Conservation (phyloP, 176 grass and related monocot species). For the Ananas comosus region DNA sequence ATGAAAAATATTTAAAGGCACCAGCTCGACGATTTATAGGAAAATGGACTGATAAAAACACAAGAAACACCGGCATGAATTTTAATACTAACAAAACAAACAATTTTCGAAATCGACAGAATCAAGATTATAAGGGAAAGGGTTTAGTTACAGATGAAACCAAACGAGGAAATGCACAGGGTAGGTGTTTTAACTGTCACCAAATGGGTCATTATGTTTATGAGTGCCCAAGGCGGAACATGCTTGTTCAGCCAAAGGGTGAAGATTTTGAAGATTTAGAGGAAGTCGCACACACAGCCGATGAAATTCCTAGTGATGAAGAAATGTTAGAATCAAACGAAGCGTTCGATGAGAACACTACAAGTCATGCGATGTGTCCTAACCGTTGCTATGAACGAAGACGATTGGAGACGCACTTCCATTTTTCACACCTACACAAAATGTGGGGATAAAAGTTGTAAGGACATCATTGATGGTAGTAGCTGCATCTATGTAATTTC, state of each 20-base stretch:
- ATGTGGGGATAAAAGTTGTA: background rate
- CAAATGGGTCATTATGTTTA: background rate
- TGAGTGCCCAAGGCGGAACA: background rate
- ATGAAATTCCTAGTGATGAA: background rate
- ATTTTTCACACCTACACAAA: no score
- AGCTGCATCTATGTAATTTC: background rate
- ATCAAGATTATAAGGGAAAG: background rate
- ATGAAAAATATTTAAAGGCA: background rate
- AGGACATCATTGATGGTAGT: background rate
- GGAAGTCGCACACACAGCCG: background rate
- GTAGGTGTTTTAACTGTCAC: background rate
- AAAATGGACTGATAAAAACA: no score
- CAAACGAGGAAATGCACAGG: background rate
- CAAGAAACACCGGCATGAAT: no score
- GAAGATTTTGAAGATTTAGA: background rate
- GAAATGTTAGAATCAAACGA: background rate
- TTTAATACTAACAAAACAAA: no score
- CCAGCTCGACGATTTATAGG: no score
- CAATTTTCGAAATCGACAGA: background rate
- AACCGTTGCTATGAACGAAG: background rate
- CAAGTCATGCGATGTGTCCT: background rate
- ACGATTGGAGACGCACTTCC: background rate
- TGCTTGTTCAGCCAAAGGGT: background rate
- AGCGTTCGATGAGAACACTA: background rate
- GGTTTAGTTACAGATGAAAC: background rate